These are phyloP conservation scores for Cladobotryum mycophilum DNA, from an alignment of 2,329 filamentous ascomycete genomes.

Conservation along the genomic window DNA sequence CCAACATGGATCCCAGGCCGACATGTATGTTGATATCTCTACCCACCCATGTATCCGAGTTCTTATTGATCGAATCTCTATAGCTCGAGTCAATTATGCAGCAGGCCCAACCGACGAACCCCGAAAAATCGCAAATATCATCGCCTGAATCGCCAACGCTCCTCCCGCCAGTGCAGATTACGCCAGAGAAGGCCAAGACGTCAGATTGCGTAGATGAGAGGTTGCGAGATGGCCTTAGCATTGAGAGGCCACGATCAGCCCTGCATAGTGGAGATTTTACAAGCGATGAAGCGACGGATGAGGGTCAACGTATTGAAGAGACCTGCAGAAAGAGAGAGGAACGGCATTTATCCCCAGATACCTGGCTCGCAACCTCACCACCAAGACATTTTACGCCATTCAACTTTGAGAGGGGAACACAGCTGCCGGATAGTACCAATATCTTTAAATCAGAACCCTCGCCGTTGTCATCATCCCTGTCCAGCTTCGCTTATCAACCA, in stretches of 20 bases:
- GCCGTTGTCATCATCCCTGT: constrained; percentile 64
- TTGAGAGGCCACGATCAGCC: constrained; percentile 76
- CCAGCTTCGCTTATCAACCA: constrained; percentile 75
- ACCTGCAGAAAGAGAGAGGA: constrained; percentile 5
- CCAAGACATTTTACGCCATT: constrained; percentile 46
- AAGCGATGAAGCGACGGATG: constrained; percentile 22
- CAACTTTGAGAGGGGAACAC: constrained; percentile 31
- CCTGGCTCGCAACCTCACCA: constrained; percentile 52
- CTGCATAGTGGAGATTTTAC: constrained; percentile 64
- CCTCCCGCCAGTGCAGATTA: constrained; percentile 42
- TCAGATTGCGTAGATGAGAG: constrained; percentile 30
- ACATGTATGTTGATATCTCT: constrained; percentile 40
- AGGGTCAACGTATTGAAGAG: constrained; percentile 10
- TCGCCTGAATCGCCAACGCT: constrained; percentile 34
- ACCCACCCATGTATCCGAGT: neutral
- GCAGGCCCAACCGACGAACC: constrained; percentile 13
- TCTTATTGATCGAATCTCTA: constrained; percentile 5
- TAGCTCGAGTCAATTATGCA: constrained; percentile 35
- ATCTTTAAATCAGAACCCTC: constrained; percentile 45
- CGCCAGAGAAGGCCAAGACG: constrained; percentile 36
- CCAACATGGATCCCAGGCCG: constrained; percentile 66
- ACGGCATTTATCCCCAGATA: constrained; percentile 17
- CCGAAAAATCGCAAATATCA: constrained; percentile 22
- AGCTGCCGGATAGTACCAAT: constrained; percentile 26
- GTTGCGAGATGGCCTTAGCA: constrained; percentile 52